These are phyloP conservation scores for Chalciporus sp. DNA, from an alignment of 1,284 basidiomycete genomes.

Conservation along the genomic window DNA sequence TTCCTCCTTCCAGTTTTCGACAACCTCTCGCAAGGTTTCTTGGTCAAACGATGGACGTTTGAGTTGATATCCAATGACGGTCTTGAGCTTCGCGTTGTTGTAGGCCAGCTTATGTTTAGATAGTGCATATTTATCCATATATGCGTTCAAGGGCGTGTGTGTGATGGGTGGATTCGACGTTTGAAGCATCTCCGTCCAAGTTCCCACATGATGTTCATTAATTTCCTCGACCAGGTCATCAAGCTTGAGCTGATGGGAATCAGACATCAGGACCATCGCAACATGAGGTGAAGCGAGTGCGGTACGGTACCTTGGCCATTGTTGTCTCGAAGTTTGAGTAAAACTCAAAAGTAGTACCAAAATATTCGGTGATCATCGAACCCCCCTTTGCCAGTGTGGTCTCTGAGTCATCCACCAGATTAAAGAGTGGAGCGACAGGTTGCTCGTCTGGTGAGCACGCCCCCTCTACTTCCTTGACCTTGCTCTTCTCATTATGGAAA, in stretches of 20 bases:
- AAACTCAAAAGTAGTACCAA: slow-evolving; percentile 86
- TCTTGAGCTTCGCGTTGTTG: slow-evolving; percentile 72
- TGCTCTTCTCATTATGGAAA: slow-evolving; percentile 75
- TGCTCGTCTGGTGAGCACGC: slow-evolving; percentile 59
- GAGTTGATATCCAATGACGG: slow-evolving; percentile 71
- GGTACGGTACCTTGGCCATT: slow-evolving; percentile 60
- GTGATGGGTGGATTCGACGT: slow-evolving; percentile 74
- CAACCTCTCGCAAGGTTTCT: slow-evolving; percentile 69
- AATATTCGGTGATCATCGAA: slow-evolving; percentile 70
- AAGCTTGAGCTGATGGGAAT: slow-evolving; percentile 47
- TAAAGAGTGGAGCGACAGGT: slow-evolving; percentile 77
- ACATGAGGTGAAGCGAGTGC: neutral
- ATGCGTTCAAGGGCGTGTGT: slow-evolving; percentile 79
- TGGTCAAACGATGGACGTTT: slow-evolving; percentile 63
- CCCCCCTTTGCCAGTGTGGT: slow-evolving; percentile 79
- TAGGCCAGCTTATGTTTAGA: slow-evolving; percentile 68
- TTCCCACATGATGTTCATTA: slow-evolving; percentile 84
- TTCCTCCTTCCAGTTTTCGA: slow-evolving; percentile 80
- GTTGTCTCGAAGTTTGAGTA: slow-evolving; percentile 74
- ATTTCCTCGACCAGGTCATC: slow-evolving; percentile 83
- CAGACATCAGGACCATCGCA: slow-evolving; percentile 14
- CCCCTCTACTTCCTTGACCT: slow-evolving; percentile 61
- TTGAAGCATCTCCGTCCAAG: slow-evolving; percentile 84
- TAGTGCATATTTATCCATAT: slow-evolving; percentile 77
- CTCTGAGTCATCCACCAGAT: slow-evolving; percentile 82